Conservation (phyloP, 805 yeast species). For the Spathaspora arborariae region DNA sequence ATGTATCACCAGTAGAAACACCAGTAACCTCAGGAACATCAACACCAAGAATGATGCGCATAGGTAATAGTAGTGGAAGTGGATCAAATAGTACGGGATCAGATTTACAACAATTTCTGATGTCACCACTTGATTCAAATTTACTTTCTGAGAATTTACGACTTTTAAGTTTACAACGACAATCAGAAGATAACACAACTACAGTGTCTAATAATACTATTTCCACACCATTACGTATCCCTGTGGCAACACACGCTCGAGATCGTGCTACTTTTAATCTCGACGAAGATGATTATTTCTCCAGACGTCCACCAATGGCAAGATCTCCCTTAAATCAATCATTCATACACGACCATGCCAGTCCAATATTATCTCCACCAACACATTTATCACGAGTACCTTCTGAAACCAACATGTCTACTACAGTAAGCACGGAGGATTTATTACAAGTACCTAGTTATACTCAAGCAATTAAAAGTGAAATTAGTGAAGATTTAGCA, state of each 20-base stretch:
- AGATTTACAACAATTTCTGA: constrained; percentile 24
- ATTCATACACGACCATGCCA: constrained; percentile 15
- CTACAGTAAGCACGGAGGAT: constrained; percentile 9
- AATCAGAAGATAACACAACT: constrained; percentile 28
- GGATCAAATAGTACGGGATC: neutral
- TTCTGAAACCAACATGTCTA: constrained; percentile 32
- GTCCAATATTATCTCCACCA: constrained; percentile 51
- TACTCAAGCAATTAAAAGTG: constrained; percentile 66
- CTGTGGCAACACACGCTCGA: constrained; percentile 6
- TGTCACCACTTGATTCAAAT: constrained; percentile 37
- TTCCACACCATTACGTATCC: neutral
- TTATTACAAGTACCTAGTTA: constrained; percentile 82
- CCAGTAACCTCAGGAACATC: constrained; percentile 41
- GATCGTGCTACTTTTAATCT: constrained; percentile 34
- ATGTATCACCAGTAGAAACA: constrained; percentile 49
- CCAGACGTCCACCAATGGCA: constrained; percentile 4
- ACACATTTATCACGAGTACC: constrained; percentile 56
- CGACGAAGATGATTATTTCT: constrained; percentile 18
- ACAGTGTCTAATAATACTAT: constrained; percentile 14
- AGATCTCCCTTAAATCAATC: constrained; percentile 5
- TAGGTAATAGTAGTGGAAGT: neutral
- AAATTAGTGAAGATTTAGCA: constrained; percentile 49
- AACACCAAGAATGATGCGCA: constrained; percentile 25
- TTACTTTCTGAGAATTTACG: constrained; percentile 51
- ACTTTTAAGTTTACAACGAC: constrained; percentile 47